Evolutionary conservation across 345 rosid species (phyloP), one percentile per base, ranked within the genome.

Genomic region (Rhodamnia argentea): DNA sequence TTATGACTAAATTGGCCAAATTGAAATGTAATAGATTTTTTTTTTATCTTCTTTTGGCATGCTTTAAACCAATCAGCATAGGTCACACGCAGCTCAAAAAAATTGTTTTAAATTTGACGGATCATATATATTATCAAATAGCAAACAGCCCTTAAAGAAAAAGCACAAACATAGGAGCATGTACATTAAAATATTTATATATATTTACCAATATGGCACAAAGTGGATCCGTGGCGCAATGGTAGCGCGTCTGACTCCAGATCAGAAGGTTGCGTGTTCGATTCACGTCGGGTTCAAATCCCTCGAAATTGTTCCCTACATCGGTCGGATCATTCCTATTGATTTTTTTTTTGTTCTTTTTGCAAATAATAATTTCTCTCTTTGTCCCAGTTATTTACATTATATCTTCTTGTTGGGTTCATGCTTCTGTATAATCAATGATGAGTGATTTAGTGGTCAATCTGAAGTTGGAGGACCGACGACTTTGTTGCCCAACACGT

Each of bases 231-330:
- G 96, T 93, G 97, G 97, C 97, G 96, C 96, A 96, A 96, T 93
- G 99, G 96, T 94, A 93, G 99, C 95, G 95, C 96, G 97, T 94
- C 97, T 93, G 97, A 93, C 97, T 93, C 98, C 95, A 92, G 95
- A 93, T 95, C 95, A 93, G 94, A 96, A 96, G 97, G 96, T 95
- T 94, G 96, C 95, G 95, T 93, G 96, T 91, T 96, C 94, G 95
- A 94, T 95, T 93, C 93, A 93, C 95, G 98, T 94, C 94, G 93
- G 95, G 95, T 95, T 96, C 99, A 92, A 92, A 0, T 5, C 5
- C 74, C 85, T 53, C 27, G 52, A 40, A 53, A 20, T 0, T n/a
- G 0, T 22, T 9, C 4, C 26, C 81, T 70, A 4, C 26, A 13
- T 0, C 0, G 1, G 11, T 5, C 26, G 13, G 26, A 37, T 64